A percentile compares a stretch with the other conserved stretches of the same genome.
These are phyloP conservation scores for Solanum pimpinellifolium DNA, from an alignment of 257 asterid genomes.

Conservation along the genomic window DNA sequence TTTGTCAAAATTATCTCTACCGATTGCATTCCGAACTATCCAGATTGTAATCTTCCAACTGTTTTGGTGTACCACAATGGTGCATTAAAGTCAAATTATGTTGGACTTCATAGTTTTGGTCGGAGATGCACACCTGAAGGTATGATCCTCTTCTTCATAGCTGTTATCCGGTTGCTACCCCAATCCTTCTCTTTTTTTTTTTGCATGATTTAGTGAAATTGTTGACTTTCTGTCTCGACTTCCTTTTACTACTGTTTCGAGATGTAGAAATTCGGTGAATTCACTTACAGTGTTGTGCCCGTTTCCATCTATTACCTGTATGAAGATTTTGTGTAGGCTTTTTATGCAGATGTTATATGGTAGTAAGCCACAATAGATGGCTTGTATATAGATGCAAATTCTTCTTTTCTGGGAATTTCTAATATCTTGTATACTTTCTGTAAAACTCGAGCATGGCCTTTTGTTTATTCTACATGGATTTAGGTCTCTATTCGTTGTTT, in stretches of 20 bases:
- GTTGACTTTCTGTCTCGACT: background rate
- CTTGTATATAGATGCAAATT: background rate
- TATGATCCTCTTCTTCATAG: slow-evolving; percentile 8
- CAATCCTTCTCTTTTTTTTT: background rate
- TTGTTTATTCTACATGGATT: background rate
- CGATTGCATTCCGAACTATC: slow-evolving; percentile 92
- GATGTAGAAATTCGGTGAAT: background rate
- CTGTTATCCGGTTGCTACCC: background rate
- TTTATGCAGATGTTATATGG: background rate
- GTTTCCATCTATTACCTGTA: background rate
- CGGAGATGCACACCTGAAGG: slow-evolving; percentile 94
- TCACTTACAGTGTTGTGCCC: background rate
- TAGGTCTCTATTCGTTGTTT: background rate
- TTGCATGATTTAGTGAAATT: background rate
- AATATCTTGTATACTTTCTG: background rate
- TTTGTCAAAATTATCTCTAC: slow-evolving; percentile 90
- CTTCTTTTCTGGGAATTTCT: background rate
- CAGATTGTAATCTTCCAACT: slow-evolving; percentile 88
- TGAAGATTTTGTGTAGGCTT: background rate
- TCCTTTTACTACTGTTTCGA: background rate
- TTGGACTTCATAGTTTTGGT: slow-evolving; percentile 74
- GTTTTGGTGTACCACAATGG: slow-evolving; percentile 73
- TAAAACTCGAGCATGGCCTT: background rate
- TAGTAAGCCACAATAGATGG: background rate
- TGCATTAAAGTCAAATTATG: slow-evolving; percentile 77